Conservation (phyloP, 208 protist genomes). For the Wallacemonas sp. region DNA sequence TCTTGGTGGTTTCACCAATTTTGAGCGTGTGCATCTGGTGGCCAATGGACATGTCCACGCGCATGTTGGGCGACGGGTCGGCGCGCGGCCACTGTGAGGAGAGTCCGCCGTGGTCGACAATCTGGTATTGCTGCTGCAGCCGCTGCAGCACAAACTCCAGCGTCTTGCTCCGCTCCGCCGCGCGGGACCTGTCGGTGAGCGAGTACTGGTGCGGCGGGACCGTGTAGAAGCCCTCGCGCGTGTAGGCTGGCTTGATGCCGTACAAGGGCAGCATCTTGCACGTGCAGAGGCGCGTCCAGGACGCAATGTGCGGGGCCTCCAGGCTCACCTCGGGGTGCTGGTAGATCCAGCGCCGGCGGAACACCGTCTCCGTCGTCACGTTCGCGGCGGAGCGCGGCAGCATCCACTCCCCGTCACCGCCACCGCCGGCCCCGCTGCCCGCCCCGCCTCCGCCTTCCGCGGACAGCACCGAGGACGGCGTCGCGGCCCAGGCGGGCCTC, state of each 20-base stretch:
- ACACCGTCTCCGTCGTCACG: conserved; percentile 62
- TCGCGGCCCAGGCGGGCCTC: conserved; percentile 15
- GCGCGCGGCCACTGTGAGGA: conserved; percentile 37
- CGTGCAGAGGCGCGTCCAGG: conserved; percentile 72
- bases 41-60: conserved; percentile 78
- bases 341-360: conserved; percentile 78
- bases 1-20: conserved; percentile 70
- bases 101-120: conserved; percentile 58
- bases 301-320: conserved; percentile 35
- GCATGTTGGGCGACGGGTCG: conserved; percentile 57
- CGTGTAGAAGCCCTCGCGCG: conserved; percentile 74
- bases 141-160: conserved; percentile 86
- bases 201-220: conserved; percentile 81
- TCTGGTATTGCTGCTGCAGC: conserved; percentile 85
- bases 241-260: conserved; percentile 72
- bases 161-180: conserved; percentile 37
- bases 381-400: conserved; percentile 48
- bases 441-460: conserved; percentile 10
- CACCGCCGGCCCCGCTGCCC: too few species aligned
- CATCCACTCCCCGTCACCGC: not conserved
- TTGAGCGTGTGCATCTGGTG: conserved; percentile 87
- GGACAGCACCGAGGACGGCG: not conserved
- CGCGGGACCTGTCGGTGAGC: conserved; percentile 27
- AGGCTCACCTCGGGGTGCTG: conserved; percentile 52
- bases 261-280: conserved; percentile 78